Base-by-base conservation (phyloP, 768 basidiomycete genomes). In the Serendipita vermifera region DNA sequence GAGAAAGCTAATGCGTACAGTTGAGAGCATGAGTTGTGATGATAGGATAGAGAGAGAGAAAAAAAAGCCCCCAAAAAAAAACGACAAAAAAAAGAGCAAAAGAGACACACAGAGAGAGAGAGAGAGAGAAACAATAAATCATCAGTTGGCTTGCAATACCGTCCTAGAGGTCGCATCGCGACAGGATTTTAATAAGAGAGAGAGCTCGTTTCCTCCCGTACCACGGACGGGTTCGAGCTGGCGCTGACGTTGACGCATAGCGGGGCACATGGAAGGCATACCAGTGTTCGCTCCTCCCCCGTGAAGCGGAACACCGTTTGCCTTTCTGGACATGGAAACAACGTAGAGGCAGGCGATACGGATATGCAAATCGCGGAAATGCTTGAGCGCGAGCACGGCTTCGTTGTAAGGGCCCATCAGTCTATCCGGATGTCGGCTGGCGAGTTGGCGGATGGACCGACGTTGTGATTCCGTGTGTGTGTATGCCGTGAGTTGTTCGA, bases 311-410 rank as follows among this genome's bases (percentile, higher is more conserved):
- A 26, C 15, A 13, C 33, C 22, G 33, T 29, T 48, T 17, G 33
- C 38, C 58, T 72, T 68, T 59, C 81, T 75, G 17, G 90, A 83
- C 82, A 90, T 90, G 14, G 80, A 79, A 31, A 97, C 82, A 62
- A 97, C 73, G 67, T 96, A 98, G 38, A 88, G 70, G 63, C 83
- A 84, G 38, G 87, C 93, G 55, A 97, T 78, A 54, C 84, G 81
- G 72, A 98, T 90, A 69, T 99, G 94, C 40, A 75, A 73, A 66
- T 94, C 89, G 56, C 94, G 75, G 66, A 97, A 77, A 58, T 74
- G 74, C 69, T 91, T 94, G 66, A 97, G 69, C 1, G 91, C 80
- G 54, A 73, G 69, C 31, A 97, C 80, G 3, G 83, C 87, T 9
- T 70, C 68, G 66, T 99, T 85, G 67, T 93, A 99, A 29, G 86